phyloP scores from a whole-genome alignment of 345 rosid genomes.

The Gossypium stocksii region DNA sequence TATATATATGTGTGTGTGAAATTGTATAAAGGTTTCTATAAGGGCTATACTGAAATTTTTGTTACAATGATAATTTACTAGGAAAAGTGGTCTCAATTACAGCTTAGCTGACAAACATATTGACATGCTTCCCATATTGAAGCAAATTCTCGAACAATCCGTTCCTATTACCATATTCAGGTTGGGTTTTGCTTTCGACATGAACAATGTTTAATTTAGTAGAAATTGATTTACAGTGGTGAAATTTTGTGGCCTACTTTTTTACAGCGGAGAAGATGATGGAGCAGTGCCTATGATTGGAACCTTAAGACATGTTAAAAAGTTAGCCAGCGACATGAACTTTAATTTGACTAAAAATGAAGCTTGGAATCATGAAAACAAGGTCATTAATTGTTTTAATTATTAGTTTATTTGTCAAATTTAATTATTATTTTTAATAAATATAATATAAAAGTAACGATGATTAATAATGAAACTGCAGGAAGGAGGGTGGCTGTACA shows the following conservation, averaged over 20 bases:
- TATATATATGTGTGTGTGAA: no score
- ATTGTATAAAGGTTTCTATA: no score
- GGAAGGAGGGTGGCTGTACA: not conserved
- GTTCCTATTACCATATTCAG: slow-evolving; percentile 4
- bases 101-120: not conserved
- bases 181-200: not conserved
- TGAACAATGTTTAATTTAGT: not conserved
- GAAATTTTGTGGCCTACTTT: not conserved
- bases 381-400: not conserved
- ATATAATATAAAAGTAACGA: no score
- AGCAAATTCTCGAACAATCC: not conserved
- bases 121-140: slow-evolving; percentile 3
- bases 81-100: slow-evolving; percentile 2
- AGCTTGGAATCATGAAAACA: not conserved
- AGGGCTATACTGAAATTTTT: not conserved
- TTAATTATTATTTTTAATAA: not conserved
- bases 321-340: not conserved
- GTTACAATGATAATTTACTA: not conserved
- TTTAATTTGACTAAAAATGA: not conserved
- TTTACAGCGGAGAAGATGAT: slow-evolving; percentile 6
- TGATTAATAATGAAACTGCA: not conserved
- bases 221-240: no score
- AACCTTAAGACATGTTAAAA: not conserved
- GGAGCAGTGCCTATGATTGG: not conserved
- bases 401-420: not conserved